Evolutionary conservation across 1,139 yeast species (phyloP).

Genomic region (Candida pseudoviswanathii): DNA sequence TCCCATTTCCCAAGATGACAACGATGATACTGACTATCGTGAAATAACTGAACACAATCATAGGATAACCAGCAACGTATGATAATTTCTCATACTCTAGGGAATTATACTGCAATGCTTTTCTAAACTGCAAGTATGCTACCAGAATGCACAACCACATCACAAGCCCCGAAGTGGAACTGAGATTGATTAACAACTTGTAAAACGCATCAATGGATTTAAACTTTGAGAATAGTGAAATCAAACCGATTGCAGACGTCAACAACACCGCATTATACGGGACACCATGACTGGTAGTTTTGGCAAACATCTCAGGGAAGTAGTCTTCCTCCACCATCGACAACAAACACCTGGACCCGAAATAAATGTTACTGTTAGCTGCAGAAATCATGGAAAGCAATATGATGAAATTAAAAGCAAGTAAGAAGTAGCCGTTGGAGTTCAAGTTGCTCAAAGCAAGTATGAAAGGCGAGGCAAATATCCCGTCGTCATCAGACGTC

Average conservation of each 20-base stretch:
- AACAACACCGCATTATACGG: conserved; percentile 22
- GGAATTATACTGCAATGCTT: conserved; percentile 11
- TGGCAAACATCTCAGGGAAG: conserved; percentile 9
- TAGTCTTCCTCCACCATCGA: conserved; percentile 20
- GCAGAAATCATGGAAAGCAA: conserved; percentile 27
- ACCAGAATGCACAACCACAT: conserved; percentile 26
- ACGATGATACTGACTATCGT: conserved; percentile 16
- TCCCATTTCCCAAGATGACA: conserved; percentile 18
- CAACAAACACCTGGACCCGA: conserved; percentile 27
- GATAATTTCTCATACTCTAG: conserved; percentile 7
- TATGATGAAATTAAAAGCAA: conserved; percentile 23
- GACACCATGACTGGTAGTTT: conserved; percentile 17
- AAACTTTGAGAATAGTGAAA: conserved; percentile 17
- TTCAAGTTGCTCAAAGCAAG: conserved; percentile 16
- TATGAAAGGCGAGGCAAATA: conserved; percentile 21
- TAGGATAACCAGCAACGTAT: conserved; percentile 10
- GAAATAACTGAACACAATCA: conserved; percentile 11
- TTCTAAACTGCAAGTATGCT: conserved; percentile 17
- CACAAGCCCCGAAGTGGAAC: conserved; percentile 27
- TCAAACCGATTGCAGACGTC: conserved; percentile 23
- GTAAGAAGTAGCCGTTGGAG: conserved; percentile 8
- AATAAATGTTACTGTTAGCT: conserved; percentile 31
- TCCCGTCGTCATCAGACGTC: conserved; percentile 10
- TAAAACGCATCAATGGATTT: conserved; percentile 19
- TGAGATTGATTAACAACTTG: conserved; percentile 21